Conservation (phyloP, 1,139 yeast genomes). For the Saccharomyces hybrid region DNA sequence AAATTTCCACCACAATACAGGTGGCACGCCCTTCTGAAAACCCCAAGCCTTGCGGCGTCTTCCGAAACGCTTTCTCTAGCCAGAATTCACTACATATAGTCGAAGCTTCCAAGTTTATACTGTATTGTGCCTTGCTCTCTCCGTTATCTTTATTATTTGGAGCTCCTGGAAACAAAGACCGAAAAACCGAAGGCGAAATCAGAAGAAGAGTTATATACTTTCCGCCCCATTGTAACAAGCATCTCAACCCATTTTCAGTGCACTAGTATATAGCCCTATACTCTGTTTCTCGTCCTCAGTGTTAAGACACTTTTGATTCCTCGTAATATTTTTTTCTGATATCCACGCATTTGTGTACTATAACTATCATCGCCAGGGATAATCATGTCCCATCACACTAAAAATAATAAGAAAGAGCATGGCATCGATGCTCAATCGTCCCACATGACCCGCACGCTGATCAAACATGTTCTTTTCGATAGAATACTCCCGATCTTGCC, state of each 20-base stretch:
- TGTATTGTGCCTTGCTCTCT: neutral
- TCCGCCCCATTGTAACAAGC: neutral
- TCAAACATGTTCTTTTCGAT: constrained; percentile 19
- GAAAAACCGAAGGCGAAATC: neutral
- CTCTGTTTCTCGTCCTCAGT: neutral
- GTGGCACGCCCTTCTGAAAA: neutral
- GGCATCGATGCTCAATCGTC: neutral
- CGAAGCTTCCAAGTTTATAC: neutral
- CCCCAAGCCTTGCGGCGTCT: neutral
- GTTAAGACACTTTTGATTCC: neutral
- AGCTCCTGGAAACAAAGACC: constrained; percentile 1
- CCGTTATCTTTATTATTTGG: neutral
- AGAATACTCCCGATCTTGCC: constrained; percentile 22
- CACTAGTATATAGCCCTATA: neutral
- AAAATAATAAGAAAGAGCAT: neutral
- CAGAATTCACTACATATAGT: neutral
- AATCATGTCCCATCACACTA: neutral
- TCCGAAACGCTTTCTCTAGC: neutral
- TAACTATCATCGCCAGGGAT: neutral
- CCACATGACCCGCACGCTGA: constrained; percentile 13
- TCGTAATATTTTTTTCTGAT: neutral
- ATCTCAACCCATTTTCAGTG: neutral
- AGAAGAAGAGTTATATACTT: neutral
- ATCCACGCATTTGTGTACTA: neutral
- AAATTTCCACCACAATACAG: neutral